Percentiles rank a stretch among this genome's conserved stretches.
Evolutionary conservation across 2,329 filamentous ascomycete genomes (phyloP).

Genomic region (Monilinia aucupariae): DNA sequence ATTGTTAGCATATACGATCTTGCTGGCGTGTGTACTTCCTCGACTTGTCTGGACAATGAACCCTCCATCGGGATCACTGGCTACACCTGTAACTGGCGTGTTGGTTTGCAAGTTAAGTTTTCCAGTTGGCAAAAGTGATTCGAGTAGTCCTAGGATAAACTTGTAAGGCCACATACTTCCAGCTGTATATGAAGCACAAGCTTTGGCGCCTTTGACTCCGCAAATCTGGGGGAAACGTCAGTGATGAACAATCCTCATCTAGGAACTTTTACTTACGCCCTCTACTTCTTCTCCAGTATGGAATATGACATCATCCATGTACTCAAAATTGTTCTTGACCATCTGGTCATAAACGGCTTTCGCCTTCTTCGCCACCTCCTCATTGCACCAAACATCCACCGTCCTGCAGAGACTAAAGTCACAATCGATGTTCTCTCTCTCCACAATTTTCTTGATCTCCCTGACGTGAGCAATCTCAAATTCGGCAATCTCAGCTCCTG

Average conservation of each 20-base stretch:
- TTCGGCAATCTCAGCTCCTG: constrained; percentile 23
- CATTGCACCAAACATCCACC: constrained; percentile 14
- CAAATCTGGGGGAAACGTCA: constrained; percentile 17
- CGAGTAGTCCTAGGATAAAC: constrained; percentile 48
- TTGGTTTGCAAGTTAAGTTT: constrained; percentile 48
- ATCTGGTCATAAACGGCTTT: constrained; percentile 13
- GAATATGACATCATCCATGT: constrained; percentile 16
- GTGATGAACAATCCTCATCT: not conserved
- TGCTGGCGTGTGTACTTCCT: constrained; percentile 48
- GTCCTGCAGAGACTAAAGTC: constrained; percentile 38
- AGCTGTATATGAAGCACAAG: constrained; percentile 24
- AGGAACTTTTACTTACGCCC: not conserved
- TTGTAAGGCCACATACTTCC: constrained; percentile 52
- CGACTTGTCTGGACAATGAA: constrained; percentile 49
- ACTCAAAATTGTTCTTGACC: constrained; percentile 5
- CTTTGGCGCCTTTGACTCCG: constrained; percentile 28
- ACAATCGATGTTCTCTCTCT: constrained; percentile 40
- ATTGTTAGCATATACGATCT: constrained; percentile 61
- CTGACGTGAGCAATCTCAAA: constrained; percentile 39
- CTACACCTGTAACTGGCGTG: constrained; percentile 40
- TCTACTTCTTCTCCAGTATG: constrained; percentile 7
- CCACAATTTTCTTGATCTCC: constrained; percentile 37
- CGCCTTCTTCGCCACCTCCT: not conserved
- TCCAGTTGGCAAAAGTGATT: constrained; percentile 41
- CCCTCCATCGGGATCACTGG: constrained; percentile 20